A percentile compares a stretch with the other conserved stretches of the same genome.
These are phyloP conservation scores for Ceratocystiopsis sp. DNA, from an alignment of 2,329 filamentous ascomycete species.

Conservation along the genomic window DNA sequence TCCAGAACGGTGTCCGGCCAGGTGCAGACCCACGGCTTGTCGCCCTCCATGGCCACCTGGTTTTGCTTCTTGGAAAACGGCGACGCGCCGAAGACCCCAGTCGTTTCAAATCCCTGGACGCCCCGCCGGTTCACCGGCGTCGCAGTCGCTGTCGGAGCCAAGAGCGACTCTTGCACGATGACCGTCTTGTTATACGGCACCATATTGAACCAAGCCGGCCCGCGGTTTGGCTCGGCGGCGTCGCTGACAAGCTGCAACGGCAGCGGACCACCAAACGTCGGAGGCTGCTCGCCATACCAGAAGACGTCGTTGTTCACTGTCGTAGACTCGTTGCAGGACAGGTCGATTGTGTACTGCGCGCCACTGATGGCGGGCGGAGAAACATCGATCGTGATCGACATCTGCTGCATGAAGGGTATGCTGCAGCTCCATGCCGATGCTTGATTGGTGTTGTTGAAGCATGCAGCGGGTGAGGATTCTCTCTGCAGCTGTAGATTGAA, in stretches of 20 bases:
- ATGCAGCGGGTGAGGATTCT: conserved; percentile 32
- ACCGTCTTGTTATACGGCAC: conserved; percentile 39
- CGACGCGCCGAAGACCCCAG: background rate
- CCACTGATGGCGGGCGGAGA: conserved; percentile 12
- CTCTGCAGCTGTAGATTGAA: conserved; percentile 37
- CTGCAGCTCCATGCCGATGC: conserved; percentile 47
- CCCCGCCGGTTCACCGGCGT: conserved; percentile 11
- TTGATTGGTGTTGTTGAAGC: conserved; percentile 37
- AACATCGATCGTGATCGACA: conserved; percentile 22
- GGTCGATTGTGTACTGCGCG: conserved; percentile 22
- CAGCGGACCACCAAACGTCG: conserved; percentile 21
- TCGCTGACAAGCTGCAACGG: conserved; percentile 33
- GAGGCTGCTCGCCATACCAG: conserved; percentile 37
- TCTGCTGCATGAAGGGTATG: conserved; percentile 25
- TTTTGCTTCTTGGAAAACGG: conserved; percentile 21
- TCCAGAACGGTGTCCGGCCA: conserved; percentile 40
- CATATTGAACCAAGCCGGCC: conserved; percentile 35
- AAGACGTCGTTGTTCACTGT: conserved; percentile 22
- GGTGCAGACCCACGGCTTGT: conserved; percentile 40
- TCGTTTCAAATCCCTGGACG: background rate
- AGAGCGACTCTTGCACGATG: conserved; percentile 27
- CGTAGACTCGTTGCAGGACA: conserved; percentile 21
- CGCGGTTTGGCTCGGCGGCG: conserved; percentile 26
- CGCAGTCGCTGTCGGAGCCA: conserved; percentile 12
- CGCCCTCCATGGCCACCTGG: conserved; percentile 22